Evolutionary conservation across 2,329 filamentous ascomycete genomes (phyloP).

Genomic region (Verticillium tricorpus): DNA sequence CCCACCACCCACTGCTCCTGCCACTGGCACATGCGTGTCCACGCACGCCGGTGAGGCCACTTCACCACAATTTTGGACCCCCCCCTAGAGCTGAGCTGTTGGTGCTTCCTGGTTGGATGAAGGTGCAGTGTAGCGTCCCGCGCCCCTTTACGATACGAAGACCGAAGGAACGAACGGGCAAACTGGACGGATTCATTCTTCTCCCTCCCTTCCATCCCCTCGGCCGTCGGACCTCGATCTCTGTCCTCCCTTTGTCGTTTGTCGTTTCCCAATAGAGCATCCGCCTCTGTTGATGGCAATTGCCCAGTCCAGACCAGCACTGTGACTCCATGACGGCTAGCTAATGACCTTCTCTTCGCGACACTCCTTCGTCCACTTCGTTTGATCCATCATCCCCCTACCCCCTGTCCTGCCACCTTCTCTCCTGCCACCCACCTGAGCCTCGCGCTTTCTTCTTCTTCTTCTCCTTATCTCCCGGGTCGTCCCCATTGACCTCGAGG

Average conservation of each 20-base stretch:
- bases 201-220: slow-evolving; percentile 3
- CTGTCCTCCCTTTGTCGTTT: slow-evolving; percentile 2
- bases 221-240: slow-evolving; percentile 2
- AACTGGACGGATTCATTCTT: background rate
- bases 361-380: slow-evolving; percentile 29
- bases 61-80: background rate
- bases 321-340: slow-evolving; percentile 23
- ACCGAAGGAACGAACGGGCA: background rate
- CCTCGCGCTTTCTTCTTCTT: background rate
- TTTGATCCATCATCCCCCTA: slow-evolving; percentile 1
- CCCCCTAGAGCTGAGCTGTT: background rate
- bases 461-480: background rate
- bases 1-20: background rate
- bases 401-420: slow-evolving; percentile 8
- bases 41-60: background rate
- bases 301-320: slow-evolving; percentile 5
- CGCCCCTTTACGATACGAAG: background rate
- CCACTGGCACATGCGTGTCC: background rate
- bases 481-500: background rate
- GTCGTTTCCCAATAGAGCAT: slow-evolving; percentile 1
- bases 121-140: background rate
- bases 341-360: slow-evolving; percentile 37
- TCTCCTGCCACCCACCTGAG: background rate
- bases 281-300: slow-evolving; percentile 4
- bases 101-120: background rate